Percentiles rank a stretch among this genome's conserved stretches.
Conservation (phyloP, 202 grass and related monocot genomes). For the Bolboschoenoplectus hybrid region DNA sequence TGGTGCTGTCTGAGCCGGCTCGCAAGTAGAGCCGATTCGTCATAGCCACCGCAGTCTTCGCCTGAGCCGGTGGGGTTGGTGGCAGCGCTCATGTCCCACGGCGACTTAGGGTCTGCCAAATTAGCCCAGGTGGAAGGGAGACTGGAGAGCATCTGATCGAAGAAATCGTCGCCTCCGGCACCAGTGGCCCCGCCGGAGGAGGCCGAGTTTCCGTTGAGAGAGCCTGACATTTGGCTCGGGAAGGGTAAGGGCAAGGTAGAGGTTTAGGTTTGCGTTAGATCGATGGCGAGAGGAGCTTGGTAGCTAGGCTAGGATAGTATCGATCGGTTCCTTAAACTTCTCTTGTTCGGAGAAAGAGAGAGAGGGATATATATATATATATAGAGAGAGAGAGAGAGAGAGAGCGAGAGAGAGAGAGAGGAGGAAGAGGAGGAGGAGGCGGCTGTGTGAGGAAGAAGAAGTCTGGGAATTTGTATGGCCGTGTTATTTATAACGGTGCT, state of each 20-base stretch:
- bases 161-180: constrained; percentile 73
- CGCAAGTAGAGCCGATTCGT: constrained; percentile 66
- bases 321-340: neutral
- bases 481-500: constrained; percentile 33
- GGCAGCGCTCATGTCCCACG: constrained; percentile 60
- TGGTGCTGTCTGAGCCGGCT: constrained; percentile 71
- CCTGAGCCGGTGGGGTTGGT: constrained; percentile 19
- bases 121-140: constrained; percentile 72
- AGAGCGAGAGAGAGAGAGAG: neutral
- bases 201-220: constrained; percentile 34
- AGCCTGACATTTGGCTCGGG: constrained; percentile 19
- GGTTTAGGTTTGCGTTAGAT: neutral
- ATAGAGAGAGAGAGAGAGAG: neutral
- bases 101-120: constrained; percentile 56
- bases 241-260: neutral
- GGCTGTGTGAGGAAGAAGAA: constrained; percentile 24
- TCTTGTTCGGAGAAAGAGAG: neutral
- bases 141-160: constrained; percentile 87
- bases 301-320: neutral
- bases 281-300: neutral
- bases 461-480: constrained; percentile 37
- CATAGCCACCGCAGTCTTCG: constrained; percentile 51
- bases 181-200: constrained; percentile 34
- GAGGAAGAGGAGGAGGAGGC: neutral
- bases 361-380: too few relatives aligned